Conservation (phyloP, 352 stramenopile species). For the Phytopythium litorale region DNA sequence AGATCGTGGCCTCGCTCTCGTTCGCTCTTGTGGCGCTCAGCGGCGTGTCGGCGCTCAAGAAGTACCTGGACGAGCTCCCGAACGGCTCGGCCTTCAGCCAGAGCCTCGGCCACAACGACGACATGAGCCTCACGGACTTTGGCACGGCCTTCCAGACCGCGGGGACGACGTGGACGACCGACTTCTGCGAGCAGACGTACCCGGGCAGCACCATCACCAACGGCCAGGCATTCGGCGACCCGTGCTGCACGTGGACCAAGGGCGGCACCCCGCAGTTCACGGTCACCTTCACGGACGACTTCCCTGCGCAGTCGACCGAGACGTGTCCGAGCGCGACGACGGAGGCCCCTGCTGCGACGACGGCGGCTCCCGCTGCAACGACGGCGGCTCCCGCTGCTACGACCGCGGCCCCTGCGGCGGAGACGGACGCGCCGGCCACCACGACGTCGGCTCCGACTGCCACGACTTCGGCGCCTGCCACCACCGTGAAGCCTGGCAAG, state of each 20-base stretch:
- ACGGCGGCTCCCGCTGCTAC: background rate
- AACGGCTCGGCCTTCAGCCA: constrained; percentile 13
- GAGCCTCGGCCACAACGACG: constrained; percentile 9
- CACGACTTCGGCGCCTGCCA: background rate
- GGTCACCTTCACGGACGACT: constrained; percentile 11
- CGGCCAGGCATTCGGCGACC: constrained; percentile 43
- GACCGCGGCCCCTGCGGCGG: background rate
- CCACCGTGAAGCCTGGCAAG: background rate
- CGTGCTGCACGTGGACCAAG: constrained; percentile 47
- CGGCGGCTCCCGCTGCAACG: background rate
- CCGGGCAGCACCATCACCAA: constrained; percentile 6
- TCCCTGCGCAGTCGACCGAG: constrained; percentile 6
- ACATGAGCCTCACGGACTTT: constrained; percentile 7
- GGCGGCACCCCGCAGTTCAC: constrained; percentile 30
- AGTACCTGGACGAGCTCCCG: constrained; percentile 14
- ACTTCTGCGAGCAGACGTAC: constrained; percentile 9
- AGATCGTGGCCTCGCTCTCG: background rate
- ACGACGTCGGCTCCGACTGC: background rate
- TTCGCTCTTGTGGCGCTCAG: background rate
- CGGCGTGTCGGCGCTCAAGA: constrained; percentile 1
- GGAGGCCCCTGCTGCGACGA: background rate
- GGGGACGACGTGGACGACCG: constrained; percentile 7
- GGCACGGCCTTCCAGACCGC: constrained; percentile 5
- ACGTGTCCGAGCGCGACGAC: background rate
- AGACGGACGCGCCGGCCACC: background rate